Evolutionary conservation across 306 rosid species (phyloP), one percentile per base, ranked within the genome.

Genomic region (Argentina anserina): DNA sequence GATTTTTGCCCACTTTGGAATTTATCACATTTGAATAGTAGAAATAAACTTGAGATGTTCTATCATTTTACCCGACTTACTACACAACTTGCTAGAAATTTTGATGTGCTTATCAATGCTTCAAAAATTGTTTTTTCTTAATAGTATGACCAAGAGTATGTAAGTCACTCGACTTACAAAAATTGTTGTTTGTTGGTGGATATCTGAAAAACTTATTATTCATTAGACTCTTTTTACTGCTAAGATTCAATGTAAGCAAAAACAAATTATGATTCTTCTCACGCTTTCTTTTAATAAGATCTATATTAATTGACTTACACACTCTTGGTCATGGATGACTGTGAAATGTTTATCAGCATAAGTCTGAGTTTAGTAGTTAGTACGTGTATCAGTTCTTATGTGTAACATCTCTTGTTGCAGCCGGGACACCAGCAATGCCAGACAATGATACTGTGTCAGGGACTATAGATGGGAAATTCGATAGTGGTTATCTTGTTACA

Each of bases 381-480:
- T n/a, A n/a, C n/a, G n/a, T n/a, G n/a, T n/a, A n/a, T n/a, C n/a
- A 5, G 68, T 59, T 28, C 23, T 29, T 56, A 26, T 61, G 46
- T 36, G n/a, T 66, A 42, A 36, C 64, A 72, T 33, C 21, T 66
- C 43, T 56, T 43, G 75, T 68, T 69, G 75, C 82, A 77, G 86
- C 62, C 15, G 75, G 68, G 71, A 65, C 76, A 80, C 49, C 84
- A 69, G 58, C 76, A 65, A 72, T 88, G 43, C 72, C 81, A 4
- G 77, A 77, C 56, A 68, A 85, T 73, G 70, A 85, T 74, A 74
- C 83, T 4, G 92, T 89, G 50, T 20, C 69, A 0, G 99, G 99
- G 68, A 87, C 91, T 28, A 94, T 94, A 64, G 99, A 94, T 73
- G 99, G 97, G 43, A 94, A 91, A 75, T 89, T 94, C 31, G 99